Conservation (phyloP, 768 basidiomycete species). For the Boletus subcaerulescens region DNA sequence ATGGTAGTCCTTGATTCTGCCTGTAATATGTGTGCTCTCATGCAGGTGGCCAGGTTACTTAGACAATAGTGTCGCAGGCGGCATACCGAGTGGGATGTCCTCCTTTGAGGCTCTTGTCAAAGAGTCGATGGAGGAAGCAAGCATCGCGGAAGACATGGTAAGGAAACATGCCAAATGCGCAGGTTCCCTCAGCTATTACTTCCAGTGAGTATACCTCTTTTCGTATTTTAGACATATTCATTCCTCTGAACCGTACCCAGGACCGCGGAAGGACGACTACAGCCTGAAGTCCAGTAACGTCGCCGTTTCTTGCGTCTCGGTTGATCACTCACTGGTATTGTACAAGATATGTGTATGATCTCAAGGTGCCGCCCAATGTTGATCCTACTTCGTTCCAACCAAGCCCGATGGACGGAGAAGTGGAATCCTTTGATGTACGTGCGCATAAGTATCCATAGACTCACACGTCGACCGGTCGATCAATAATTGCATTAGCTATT, state of each 20-base stretch:
- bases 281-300: constrained; percentile 80
- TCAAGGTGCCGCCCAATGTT: constrained; percentile 56
- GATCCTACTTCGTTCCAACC: constrained; percentile 56
- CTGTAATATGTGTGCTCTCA: not conserved
- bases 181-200: constrained; percentile 83
- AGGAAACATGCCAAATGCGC: constrained; percentile 53
- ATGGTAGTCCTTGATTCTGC: not conserved
- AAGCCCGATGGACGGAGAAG: constrained; percentile 85
- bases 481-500: constrained; percentile 50
- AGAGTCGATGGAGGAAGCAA: constrained; percentile 93
- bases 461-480: not conserved
- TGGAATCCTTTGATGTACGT: constrained; percentile 85
- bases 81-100: constrained; percentile 77
- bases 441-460: not conserved
- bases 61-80: constrained; percentile 92
- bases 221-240: not conserved
- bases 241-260: constrained; percentile 8
- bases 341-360: constrained; percentile 78
- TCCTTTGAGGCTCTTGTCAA: constrained; percentile 77
- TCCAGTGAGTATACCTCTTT: constrained; percentile 42
- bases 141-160: constrained; percentile 65
- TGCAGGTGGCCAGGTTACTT: constrained; percentile 78
- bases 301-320: not conserved
- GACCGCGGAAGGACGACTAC: constrained; percentile 55
- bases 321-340: not conserved